Conservation (phyloP, 805 yeast genomes). For the Starmerella riodocensis region DNA sequence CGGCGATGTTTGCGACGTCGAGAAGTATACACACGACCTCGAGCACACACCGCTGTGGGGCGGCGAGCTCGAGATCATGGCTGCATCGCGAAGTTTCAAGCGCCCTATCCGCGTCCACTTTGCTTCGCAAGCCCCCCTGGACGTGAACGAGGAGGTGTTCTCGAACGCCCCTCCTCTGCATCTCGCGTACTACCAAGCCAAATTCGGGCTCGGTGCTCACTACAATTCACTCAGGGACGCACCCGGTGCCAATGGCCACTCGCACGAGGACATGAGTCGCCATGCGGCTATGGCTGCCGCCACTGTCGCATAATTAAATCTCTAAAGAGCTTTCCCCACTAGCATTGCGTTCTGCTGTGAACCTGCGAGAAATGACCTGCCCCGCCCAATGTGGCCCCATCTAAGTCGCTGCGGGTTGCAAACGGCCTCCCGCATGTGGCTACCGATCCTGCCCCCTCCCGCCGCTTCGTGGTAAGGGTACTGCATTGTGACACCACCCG, state of each 20-base stretch:
- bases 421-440: too few relatives aligned
- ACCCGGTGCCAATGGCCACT: not conserved
- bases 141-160: slow-evolving; percentile 45
- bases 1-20: slow-evolving; percentile 48
- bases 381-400: too few relatives aligned
- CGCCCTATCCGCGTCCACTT: slow-evolving; percentile 65
- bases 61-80: slow-evolving; percentile 81
- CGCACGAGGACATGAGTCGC: too few relatives aligned
- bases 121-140: slow-evolving; percentile 59
- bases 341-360: too few relatives aligned
- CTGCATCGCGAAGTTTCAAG: slow-evolving; percentile 56
- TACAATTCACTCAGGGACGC: slow-evolving; percentile 54
- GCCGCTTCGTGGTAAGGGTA: too few relatives aligned
- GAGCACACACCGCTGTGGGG: slow-evolving; percentile 89
- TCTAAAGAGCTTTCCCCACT: too few relatives aligned
- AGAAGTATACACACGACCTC: slow-evolving; percentile 53
- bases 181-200: slow-evolving; percentile 71
- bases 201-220: slow-evolving; percentile 87
- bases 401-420: too few relatives aligned
- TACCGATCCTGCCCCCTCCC: too few relatives aligned
- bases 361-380: too few relatives aligned
- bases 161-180: slow-evolving; percentile 39
- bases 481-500: too few relatives aligned
- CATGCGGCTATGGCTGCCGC: too few relatives aligned
- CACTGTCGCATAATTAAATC: too few relatives aligned